A percentile compares a stretch with the other conserved stretches of the same genome.
These are phyloP conservation scores for Urtica urens DNA, from an alignment of 306 rosid genomes.

Conservation along the genomic window DNA sequence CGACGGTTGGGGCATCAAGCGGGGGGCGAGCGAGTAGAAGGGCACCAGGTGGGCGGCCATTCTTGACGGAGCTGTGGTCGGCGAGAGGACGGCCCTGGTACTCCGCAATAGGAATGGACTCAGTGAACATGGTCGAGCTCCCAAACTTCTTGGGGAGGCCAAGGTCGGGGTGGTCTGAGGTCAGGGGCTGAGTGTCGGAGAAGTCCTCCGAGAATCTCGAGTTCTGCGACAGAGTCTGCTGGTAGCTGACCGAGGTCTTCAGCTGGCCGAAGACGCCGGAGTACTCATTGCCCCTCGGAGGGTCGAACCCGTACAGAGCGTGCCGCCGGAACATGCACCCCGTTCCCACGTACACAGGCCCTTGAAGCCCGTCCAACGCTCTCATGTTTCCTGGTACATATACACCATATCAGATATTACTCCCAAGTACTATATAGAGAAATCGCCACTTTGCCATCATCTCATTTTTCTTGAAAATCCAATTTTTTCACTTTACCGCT, in stretches of 20 bases:
- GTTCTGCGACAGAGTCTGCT: constrained; percentile 12
- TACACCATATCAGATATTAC: no score
- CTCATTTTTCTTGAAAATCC: no score
- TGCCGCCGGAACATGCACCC: constrained; percentile 81
- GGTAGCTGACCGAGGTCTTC: constrained; percentile 35
- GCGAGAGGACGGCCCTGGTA: constrained; percentile 74
- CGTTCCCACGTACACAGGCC: constrained; percentile 82
- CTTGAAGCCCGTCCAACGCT: constrained; percentile 84
- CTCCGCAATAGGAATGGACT: constrained; percentile 58
- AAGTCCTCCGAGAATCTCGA: constrained; percentile 27
- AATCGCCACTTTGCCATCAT: no score
- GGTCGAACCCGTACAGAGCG: constrained; percentile 76
- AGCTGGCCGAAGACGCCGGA: constrained; percentile 50
- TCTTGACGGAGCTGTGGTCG: constrained; percentile 57
- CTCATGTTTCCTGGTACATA: constrained; percentile 70
- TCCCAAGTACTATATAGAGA: no score
- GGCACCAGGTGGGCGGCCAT: constrained; percentile 77
- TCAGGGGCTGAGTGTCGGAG: constrained; percentile 40
- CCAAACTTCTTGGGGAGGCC: constrained; percentile 64
- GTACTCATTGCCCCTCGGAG: constrained; percentile 75
- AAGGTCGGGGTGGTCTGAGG: constrained; percentile 42
- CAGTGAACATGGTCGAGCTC: constrained; percentile 46
- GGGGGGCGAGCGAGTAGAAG: constrained; percentile 52
- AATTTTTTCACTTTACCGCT: no score
- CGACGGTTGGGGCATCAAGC: constrained; percentile 75